Conservation (phyloP, 2,329 filamentous ascomycete genomes). For the Arthrobotrys entomopaga region DNA sequence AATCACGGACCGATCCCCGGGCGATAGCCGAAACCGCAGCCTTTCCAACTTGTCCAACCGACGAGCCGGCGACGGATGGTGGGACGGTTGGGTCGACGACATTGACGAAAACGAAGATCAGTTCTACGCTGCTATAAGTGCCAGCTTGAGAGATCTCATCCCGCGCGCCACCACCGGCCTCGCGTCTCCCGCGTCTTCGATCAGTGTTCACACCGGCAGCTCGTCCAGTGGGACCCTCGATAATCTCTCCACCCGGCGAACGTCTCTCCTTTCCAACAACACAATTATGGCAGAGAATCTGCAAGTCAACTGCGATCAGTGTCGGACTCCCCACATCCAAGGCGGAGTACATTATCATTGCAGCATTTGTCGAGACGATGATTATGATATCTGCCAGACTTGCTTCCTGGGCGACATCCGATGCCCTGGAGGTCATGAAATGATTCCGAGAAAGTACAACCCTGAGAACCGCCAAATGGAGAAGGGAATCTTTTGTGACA, state of each 20-base stretch:
- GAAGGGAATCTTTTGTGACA: conserved; percentile 55
- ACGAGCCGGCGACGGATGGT: conserved; percentile 46
- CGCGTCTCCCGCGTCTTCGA: conserved; percentile 21
- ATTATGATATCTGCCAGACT: conserved; percentile 42
- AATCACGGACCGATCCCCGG: conserved; percentile 62
- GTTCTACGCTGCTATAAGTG: conserved; percentile 43
- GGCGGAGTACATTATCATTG: conserved; percentile 45
- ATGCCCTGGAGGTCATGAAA: conserved; percentile 27
- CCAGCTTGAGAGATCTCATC: conserved; percentile 41
- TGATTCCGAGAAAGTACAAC: conserved; percentile 33
- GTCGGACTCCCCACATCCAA: conserved; percentile 23
- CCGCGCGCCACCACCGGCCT: conserved; percentile 34
- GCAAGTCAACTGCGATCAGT: conserved; percentile 48
- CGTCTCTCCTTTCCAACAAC: neutral
- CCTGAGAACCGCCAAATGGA: conserved; percentile 16
- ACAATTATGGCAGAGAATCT: conserved; percentile 1
- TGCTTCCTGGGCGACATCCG: conserved; percentile 13
- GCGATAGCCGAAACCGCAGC: conserved; percentile 38
- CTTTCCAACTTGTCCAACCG: conserved; percentile 35
- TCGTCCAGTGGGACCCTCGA: conserved; percentile 28
- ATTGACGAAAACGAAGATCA: conserved; percentile 38
- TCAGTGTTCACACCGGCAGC: conserved; percentile 30
- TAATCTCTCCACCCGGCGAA: conserved; percentile 12
- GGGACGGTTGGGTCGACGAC: conserved; percentile 44
- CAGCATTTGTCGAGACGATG: conserved; percentile 32